A percentile compares a stretch with the other conserved stretches of the same genome.
phyloP scores from a whole-genome alignment of 768 basidiomycete species.

The Basidioascus undulatus region DNA sequence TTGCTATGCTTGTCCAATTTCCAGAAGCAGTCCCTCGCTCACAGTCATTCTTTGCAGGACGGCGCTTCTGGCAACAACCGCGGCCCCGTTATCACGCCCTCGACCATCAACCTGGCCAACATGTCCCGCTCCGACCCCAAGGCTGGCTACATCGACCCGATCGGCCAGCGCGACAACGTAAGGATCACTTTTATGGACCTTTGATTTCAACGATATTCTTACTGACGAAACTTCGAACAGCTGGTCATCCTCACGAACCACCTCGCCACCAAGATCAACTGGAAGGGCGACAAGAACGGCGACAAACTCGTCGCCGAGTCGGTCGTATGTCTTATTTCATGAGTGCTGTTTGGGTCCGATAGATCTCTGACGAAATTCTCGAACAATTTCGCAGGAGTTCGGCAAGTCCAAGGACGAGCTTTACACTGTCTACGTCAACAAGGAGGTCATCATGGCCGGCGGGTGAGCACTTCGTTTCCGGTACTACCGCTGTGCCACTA shows the following conservation, averaged over 20 bases:
- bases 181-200: no score
- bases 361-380: no score
- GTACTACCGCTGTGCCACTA: not conserved
- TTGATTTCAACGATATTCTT: no score
- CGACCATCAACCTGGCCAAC: conserved; percentile 19
- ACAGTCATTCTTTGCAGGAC: no score
- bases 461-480: conserved; percentile 11
- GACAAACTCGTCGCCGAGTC: conserved; percentile 20
- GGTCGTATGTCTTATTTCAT: no score
- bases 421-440: conserved; percentile 19
- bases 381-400: no score
- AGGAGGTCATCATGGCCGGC: conserved; percentile 22
- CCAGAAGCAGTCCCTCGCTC: conserved; percentile 11
- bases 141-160: conserved; percentile 21
- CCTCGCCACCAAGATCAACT: conserved; percentile 21
- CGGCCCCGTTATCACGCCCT: conserved; percentile 17
- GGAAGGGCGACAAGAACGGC: conserved; percentile 12
- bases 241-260: conserved; percentile 23
- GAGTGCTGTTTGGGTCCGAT: no score
- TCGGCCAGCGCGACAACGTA: conserved; percentile 16
- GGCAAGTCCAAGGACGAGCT: conserved; percentile 10
- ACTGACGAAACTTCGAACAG: no score
- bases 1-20: no score
- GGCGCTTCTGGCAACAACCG: conserved; percentile 9
- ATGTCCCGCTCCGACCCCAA: conserved; percentile 18